phyloP scores from a whole-genome alignment of 129 eudicot genomes.

The Saposhnikovia divaricata region DNA sequence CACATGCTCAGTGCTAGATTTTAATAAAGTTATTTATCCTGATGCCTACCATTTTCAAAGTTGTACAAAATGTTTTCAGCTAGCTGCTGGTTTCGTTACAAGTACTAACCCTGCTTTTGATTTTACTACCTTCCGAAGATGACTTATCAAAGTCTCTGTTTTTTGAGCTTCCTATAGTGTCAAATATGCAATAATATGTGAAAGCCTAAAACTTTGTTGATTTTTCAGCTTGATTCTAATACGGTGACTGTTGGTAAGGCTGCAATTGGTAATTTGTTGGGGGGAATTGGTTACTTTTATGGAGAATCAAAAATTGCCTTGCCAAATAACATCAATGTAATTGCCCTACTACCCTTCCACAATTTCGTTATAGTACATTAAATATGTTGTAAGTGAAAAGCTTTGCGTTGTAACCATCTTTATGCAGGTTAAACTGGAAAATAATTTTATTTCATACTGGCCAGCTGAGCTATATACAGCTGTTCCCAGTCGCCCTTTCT shows the following conservation, averaged over 20 bases:
- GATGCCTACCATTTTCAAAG: background rate
- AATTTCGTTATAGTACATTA: background rate
- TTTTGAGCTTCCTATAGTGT: background rate
- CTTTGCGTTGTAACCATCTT: background rate
- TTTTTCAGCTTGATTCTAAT: slow-evolving; percentile 61
- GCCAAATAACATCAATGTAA: slow-evolving; percentile 58
- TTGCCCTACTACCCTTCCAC: slow-evolving; percentile 11
- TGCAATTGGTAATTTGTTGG: slow-evolving; percentile 83
- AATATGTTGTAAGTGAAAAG: background rate
- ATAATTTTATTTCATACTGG: slow-evolving; percentile 67
- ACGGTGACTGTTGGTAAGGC: slow-evolving; percentile 64
- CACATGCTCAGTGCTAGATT: background rate
- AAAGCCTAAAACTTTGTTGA: background rate
- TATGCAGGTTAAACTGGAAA: slow-evolving; percentile 51
- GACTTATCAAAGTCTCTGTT: background rate
- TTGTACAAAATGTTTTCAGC: background rate
- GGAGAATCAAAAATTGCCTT: slow-evolving; percentile 86
- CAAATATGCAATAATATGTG: background rate
- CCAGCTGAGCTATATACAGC: slow-evolving; percentile 98
- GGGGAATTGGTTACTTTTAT: slow-evolving; percentile 92
- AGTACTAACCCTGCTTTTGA: background rate
- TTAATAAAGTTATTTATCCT: background rate
- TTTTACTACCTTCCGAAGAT: background rate
- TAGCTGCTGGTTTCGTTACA: background rate
- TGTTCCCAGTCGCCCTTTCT: slow-evolving; percentile 96